Evolutionary conservation across 345 rosid genomes (phyloP), one percentile per base, ranked within the genome.

Genomic region (Populus pruinosa): DNA sequence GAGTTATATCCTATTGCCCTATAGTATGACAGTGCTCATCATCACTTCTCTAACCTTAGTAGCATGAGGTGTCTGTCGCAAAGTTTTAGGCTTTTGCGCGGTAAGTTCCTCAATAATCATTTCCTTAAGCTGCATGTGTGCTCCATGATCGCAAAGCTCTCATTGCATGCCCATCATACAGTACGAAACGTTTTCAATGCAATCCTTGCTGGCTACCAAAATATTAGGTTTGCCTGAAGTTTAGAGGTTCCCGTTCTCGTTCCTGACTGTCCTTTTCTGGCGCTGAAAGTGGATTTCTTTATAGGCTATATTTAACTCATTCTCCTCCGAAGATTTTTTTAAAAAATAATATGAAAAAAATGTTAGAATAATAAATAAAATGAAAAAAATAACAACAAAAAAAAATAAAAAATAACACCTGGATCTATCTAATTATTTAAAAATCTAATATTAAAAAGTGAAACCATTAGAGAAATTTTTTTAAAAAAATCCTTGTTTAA

Each of bases 391-490:
- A 31, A 31, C 3, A 31, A 33, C 0, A 33, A 33, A 33, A 31
- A 33, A 33, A 33, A 2, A 31, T 1, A 31, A 31, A 31, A 4
- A 33, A 33, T 3, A 33, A 33, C 0, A 33, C 0, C 5, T 33
- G 0, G 4, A 33, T 33, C 35, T 33, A 4, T 33, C 36, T 3
- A 27, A 27, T 27, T 0, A 27, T 27, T 27, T 0, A 33, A 33
- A 33, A 33, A 4, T 33, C 36, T 33, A 33, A 33, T 33, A 4
- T 4, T 33, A 4, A 33, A 33, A 4, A 33, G 0, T 33, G 0
- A 33, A 33, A 4, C 5, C 0, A 0, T 33, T 0, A 33, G 4
- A 33, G 0, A 33, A 4, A 33, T 3, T 33, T 3, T 25, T 25
- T 1, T 27, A 4, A 33, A 33, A 33, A 4, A 33, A 4, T 4